These are phyloP conservation scores for Spergularia bocconei DNA, from an alignment of 148 eudicot species.

Conservation along the genomic window DNA sequence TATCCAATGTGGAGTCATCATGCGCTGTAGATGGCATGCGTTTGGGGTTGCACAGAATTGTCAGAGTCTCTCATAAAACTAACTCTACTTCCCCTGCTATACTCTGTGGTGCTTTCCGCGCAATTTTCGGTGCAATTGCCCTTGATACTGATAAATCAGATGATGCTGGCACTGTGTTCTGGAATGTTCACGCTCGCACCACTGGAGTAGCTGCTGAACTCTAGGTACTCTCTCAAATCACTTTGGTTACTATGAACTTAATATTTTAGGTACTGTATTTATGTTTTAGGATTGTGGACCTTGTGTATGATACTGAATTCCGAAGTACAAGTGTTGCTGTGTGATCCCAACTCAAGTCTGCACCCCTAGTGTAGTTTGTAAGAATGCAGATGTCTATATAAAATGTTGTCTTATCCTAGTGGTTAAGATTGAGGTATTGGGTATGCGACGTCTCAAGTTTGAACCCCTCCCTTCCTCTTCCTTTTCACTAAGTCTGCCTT, in stretches of 20 bases:
- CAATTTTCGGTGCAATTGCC: constrained; percentile 67
- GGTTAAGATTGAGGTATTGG: too few relatives aligned
- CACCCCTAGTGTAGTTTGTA: constrained; percentile 7
- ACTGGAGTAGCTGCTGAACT: constrained; percentile 22
- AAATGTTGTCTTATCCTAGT: neutral
- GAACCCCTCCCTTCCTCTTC: too few relatives aligned
- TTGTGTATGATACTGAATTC: neutral
- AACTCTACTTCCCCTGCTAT: constrained; percentile 59
- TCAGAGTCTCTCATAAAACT: constrained; percentile 72
- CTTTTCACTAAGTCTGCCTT: too few relatives aligned
- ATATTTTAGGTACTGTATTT: neutral
- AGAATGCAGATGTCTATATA: neutral
- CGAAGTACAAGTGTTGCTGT: neutral
- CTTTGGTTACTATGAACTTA: neutral
- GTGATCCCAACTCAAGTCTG: neutral
- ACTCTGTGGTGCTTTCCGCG: constrained; percentile 76
- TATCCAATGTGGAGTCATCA: constrained; percentile 54
- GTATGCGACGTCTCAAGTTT: too few relatives aligned
- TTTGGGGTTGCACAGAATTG: constrained; percentile 55
- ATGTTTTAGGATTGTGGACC: constrained; percentile 6
- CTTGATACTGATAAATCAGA: constrained; percentile 45
- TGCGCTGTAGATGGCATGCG: constrained; percentile 59
- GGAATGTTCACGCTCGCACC: constrained; percentile 37
- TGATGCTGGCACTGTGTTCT: constrained; percentile 43
- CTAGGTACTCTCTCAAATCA: constrained; percentile 21